A percentile compares a stretch with the other conserved stretches of the same genome.
phyloP scores from a whole-genome alignment of 441 rosid species.

The Erodium texanum region DNA sequence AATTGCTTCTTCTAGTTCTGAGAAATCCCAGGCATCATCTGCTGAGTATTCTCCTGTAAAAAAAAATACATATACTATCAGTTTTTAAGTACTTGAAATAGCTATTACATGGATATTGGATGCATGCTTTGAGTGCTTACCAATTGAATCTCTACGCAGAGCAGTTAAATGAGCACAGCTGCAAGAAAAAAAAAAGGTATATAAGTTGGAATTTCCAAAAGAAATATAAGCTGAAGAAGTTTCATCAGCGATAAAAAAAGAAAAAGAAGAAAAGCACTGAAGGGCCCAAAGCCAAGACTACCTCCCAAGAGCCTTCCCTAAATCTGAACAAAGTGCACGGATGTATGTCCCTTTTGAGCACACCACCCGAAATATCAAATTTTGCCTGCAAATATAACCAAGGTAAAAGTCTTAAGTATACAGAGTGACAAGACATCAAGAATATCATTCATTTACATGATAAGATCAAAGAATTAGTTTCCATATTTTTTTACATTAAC shows the following conservation, averaged over 20 bases:
- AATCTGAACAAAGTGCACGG: conserved; percentile 86
- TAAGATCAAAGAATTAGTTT: too few relatives aligned
- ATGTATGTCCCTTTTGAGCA: conserved; percentile 93
- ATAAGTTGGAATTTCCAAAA: not conserved
- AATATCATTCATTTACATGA: too few relatives aligned
- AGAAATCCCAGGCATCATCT: conserved; percentile 83
- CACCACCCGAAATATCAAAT: conserved; percentile 68
- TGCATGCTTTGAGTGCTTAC: conserved; percentile 27
- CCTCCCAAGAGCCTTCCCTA: conserved; percentile 90
- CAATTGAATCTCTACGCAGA: conserved; percentile 89
- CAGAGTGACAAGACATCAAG: too few relatives aligned
- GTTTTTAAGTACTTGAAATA: not conserved
- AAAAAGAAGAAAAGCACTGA: too few relatives aligned
- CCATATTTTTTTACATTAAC: too few relatives aligned
- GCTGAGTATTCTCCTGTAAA: conserved; percentile 67
- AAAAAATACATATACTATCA: not conserved
- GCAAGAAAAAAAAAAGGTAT: conserved; percentile 26
- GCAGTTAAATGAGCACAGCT: conserved; percentile 92
- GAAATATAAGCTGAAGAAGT: too few relatives aligned
- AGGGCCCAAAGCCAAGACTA: conserved; percentile 16
- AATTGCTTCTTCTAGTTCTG: conserved; percentile 74
- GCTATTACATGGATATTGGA: not conserved
- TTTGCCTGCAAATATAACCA: conserved; percentile 52
- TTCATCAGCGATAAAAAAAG: too few relatives aligned
- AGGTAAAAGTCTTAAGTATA: not conserved